phyloP scores from a whole-genome alignment of 2,329 filamentous ascomycete genomes.

The Aaosphaeria pasadenensis region DNA sequence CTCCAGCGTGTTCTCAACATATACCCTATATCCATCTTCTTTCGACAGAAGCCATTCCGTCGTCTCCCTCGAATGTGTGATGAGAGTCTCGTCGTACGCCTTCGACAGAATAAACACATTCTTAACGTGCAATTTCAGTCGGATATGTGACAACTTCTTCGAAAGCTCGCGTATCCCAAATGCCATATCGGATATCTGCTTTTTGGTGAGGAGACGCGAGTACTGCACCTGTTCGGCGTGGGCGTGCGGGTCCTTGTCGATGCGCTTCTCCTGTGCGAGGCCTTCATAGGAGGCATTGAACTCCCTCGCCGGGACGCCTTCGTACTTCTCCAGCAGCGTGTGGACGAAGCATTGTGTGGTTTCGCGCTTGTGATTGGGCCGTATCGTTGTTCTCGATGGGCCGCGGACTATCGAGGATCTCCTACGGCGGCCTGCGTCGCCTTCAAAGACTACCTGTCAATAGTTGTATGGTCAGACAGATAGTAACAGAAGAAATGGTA shows the following conservation, averaged over 20 bases:
- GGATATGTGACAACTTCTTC: conserved; percentile 78
- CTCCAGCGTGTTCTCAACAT: conserved; percentile 72
- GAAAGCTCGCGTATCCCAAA: conserved; percentile 91
- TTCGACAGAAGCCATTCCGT: conserved; percentile 76
- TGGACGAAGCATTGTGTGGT: conserved; percentile 62
- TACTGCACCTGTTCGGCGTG: conserved; percentile 43
- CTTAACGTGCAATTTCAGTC: conserved; percentile 75
- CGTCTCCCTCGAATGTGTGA: conserved; percentile 73
- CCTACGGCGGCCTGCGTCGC: conserved; percentile 52
- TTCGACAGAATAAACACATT: conserved; percentile 89
- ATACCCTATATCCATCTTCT: conserved; percentile 73
- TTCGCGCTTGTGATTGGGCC: conserved; percentile 33
- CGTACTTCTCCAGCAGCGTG: conserved; percentile 51
- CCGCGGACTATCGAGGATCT: conserved; percentile 57
- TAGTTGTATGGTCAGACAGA: neutral
- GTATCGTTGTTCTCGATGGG: conserved; percentile 17
- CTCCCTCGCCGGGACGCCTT: conserved; percentile 23
- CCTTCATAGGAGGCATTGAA: conserved; percentile 30
- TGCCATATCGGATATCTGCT: conserved; percentile 93
- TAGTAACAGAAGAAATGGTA: neutral
- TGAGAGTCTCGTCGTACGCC: conserved; percentile 78
- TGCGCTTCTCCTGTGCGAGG: conserved; percentile 30
- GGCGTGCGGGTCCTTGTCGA: conserved; percentile 43
- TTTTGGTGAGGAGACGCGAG: conserved; percentile 85
- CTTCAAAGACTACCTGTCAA: conserved; percentile 55